These are phyloP conservation scores for sunflower (Helianthus annuus) DNA, from an alignment of 129 eudicot species.

Conservation along the genomic window DNA sequence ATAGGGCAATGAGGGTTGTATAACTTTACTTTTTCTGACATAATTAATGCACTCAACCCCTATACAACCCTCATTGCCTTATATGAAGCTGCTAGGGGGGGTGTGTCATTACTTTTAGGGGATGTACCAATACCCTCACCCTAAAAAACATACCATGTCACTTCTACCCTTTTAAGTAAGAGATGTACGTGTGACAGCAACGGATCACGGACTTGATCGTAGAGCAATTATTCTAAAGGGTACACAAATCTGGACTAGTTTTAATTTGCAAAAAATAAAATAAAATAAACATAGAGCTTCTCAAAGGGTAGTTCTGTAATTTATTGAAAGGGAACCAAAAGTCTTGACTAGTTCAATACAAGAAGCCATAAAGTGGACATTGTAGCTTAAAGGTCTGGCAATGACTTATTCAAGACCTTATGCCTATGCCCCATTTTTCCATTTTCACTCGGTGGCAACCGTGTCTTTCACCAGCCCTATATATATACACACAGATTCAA, in stretches of 20 bases:
- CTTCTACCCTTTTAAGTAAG: no score
- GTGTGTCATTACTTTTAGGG: no score
- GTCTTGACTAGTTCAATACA: constrained; percentile 36
- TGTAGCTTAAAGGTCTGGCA: constrained; percentile 15
- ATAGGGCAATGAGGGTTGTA: no score
- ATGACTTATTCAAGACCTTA: constrained; percentile 42
- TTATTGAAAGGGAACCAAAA: background rate
- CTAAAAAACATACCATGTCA: no score
- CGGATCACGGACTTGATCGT: background rate
- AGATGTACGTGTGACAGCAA: background rate
- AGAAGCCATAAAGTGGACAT: constrained; percentile 21
- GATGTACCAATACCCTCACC: no score
- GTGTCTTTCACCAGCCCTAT: constrained; percentile 27
- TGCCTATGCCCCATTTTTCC: constrained; percentile 28
- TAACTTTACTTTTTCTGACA: no score
- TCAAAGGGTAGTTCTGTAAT: constrained; percentile 10
- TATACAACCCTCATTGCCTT: no score
- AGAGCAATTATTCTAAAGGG: background rate
- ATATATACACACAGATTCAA: constrained; percentile 12
- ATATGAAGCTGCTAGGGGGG: no score
- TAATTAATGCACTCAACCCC: no score
- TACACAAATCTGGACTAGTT: background rate
- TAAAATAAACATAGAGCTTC: background rate
- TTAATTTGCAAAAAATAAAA: no score
- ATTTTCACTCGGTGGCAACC: constrained; percentile 39